Conservation (phyloP, 83 land plant genomes). For the Isoetes engelmannii region DNA sequence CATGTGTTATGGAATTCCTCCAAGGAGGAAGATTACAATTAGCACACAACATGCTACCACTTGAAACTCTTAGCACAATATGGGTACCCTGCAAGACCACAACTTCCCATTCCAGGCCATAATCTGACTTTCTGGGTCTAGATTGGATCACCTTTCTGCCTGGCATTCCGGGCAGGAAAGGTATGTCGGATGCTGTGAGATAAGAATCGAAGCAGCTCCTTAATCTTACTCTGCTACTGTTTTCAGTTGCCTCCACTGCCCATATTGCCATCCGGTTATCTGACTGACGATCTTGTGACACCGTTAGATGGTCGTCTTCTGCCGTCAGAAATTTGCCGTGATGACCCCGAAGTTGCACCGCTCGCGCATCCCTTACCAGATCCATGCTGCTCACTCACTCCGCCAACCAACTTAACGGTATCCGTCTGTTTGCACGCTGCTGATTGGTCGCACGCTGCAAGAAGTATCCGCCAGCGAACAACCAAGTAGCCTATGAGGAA, state of each 20-base stretch:
- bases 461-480: no score
- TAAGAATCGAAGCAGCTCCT: slow-evolving; percentile 54
- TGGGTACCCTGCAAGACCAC: slow-evolving; percentile 40
- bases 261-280: slow-evolving; percentile 43
- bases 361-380: slow-evolving; percentile 53
- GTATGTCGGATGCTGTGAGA: slow-evolving; percentile 65
- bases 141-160: slow-evolving; percentile 74
- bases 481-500: no score
- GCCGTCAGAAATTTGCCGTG: slow-evolving; percentile 80
- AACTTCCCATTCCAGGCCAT: slow-evolving; percentile 82
- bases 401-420: no score
- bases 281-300: slow-evolving; percentile 46
- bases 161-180: slow-evolving; percentile 72
- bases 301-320: slow-evolving; percentile 61
- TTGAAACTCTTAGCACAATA: slow-evolving; percentile 60
- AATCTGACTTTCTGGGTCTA: slow-evolving; percentile 36
- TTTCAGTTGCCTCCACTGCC: slow-evolving; percentile 52
- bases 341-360: slow-evolving; percentile 60
- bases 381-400: slow-evolving; percentile 45
- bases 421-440: no score
- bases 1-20: slow-evolving; percentile 86
- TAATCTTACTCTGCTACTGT: slow-evolving; percentile 37
- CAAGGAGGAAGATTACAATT: slow-evolving; percentile 78
- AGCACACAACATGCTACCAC: slow-evolving; percentile 62
- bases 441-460: no score